Evolutionary conservation across 805 yeast genomes (phyloP).

Genomic region (Barnettozyma wickerhamii): DNA sequence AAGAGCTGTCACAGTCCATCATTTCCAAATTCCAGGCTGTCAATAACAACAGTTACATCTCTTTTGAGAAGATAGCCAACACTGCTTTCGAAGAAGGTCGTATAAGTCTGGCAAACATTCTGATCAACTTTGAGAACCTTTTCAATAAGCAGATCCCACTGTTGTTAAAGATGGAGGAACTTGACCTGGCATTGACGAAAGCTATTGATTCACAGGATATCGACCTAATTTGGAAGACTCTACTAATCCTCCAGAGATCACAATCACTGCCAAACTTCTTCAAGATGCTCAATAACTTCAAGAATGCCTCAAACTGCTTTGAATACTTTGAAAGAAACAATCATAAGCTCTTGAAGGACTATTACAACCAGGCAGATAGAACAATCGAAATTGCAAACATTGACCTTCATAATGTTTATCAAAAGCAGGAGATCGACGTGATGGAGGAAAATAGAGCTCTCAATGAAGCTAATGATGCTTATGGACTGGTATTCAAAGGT

Average conservation of each 20-base stretch:
- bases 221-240: conserved; percentile 54
- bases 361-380: conserved; percentile 61
- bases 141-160: conserved; percentile 58
- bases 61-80: conserved; percentile 56
- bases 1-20: conserved; percentile 48
- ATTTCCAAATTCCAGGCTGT: conserved; percentile 37
- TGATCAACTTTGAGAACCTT: conserved; percentile 62
- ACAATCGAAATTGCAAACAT: conserved; percentile 42
- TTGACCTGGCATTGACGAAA: conserved; percentile 62
- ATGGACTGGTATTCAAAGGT: conserved; percentile 30
- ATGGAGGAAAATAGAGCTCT: conserved; percentile 21
- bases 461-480: conserved; percentile 25
- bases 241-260: conserved; percentile 48
- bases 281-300: conserved; percentile 50
- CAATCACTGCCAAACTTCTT: conserved; percentile 65
- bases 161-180: conserved; percentile 67
- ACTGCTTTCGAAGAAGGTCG: conserved; percentile 84
- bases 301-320: conserved; percentile 33
- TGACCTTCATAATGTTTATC: conserved; percentile 26
- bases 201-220: conserved; percentile 39
- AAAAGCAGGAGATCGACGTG: conserved; percentile 13
- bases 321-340: conserved; percentile 32
- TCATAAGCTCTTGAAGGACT: conserved; percentile 43
- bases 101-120: conserved; percentile 53
- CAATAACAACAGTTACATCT: conserved; percentile 35